Evolutionary conservation across 192 early-diverging fungal genomes (phyloP).

Genomic region (Pecoramyces ruminantium): DNA sequence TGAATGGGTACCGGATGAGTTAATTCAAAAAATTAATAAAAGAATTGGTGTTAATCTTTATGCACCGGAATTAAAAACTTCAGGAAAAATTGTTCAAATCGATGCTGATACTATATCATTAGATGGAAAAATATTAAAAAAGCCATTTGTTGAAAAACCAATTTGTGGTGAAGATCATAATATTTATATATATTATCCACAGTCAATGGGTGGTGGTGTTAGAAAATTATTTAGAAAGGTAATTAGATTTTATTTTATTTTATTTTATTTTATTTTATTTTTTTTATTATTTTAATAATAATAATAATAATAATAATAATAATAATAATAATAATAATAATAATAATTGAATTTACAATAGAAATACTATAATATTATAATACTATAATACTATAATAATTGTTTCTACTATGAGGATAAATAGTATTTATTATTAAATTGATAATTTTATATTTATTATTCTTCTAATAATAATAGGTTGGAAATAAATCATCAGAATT

Average conservation of each 20-base stretch:
- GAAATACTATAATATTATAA: too few relatives aligned
- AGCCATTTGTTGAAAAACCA: constrained; percentile 97
- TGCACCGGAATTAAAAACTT: constrained; percentile 2
- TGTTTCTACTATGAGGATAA: too few relatives aligned
- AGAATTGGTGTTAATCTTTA: constrained; percentile 25
- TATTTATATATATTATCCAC: constrained; percentile 84
- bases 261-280: too few relatives aligned
- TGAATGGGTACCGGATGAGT: constrained; percentile 27
- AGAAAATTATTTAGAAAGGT: constrained; percentile 65
- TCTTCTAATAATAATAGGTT: too few relatives aligned
- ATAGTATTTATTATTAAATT: too few relatives aligned
- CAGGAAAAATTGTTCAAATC: constrained; percentile 11
- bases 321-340: too few relatives aligned
- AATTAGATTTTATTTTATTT: not conserved
- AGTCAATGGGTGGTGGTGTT: constrained; percentile 62
- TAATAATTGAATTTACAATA: too few relatives aligned
- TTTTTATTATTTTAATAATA: too few relatives aligned
- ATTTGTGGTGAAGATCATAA: constrained; percentile 94
- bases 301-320: too few relatives aligned
- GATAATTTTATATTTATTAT: too few relatives aligned
- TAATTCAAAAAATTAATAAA: constrained; percentile 31
- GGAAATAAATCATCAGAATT: constrained; percentile 93
- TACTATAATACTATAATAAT: too few relatives aligned
- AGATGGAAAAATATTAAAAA: constrained; percentile 47
- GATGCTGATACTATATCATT: constrained; percentile 56